phyloP scores from a whole-genome alignment of 352 stramenopile species.

The Phytopythium montanum region DNA sequence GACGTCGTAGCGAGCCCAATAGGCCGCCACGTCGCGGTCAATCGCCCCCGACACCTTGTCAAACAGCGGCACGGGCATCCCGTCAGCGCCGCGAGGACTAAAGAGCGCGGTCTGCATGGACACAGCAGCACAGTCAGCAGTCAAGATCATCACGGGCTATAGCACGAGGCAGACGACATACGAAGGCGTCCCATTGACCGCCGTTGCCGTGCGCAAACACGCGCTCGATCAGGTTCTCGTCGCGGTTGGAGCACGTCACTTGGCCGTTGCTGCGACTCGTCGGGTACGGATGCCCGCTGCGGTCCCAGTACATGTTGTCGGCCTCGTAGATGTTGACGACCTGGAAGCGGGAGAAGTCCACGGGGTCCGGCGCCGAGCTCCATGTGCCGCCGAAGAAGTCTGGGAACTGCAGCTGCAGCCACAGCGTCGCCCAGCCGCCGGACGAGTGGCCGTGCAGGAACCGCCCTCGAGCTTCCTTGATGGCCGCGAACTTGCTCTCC shows the following conservation, averaged over 20 bases:
- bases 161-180: constrained; percentile 26
- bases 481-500: constrained; percentile 41
- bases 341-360: constrained; percentile 71
- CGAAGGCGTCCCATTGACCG: constrained; percentile 75
- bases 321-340: constrained; percentile 67
- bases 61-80: constrained; percentile 58
- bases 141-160: background rate
- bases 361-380: constrained; percentile 67
- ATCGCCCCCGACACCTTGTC: constrained; percentile 77
- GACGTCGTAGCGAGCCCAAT: constrained; percentile 69
- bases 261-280: constrained; percentile 51
- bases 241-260: constrained; percentile 53
- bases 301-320: constrained; percentile 73
- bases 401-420: constrained; percentile 70
- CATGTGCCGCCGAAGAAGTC: constrained; percentile 72
- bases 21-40: constrained; percentile 41
- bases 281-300: constrained; percentile 45
- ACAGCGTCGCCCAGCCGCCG: constrained; percentile 65
- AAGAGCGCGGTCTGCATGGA: constrained; percentile 55
- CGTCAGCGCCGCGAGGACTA: constrained; percentile 40
- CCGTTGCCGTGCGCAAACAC: constrained; percentile 64
- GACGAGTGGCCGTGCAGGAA: constrained; percentile 76
- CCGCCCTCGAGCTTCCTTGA: constrained; percentile 29
- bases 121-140: constrained; percentile 1
- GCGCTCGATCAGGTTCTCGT: constrained; percentile 70